Evolutionary conservation across 306 rosid species (phyloP).

Genomic region (Phaseolus lunatus): DNA sequence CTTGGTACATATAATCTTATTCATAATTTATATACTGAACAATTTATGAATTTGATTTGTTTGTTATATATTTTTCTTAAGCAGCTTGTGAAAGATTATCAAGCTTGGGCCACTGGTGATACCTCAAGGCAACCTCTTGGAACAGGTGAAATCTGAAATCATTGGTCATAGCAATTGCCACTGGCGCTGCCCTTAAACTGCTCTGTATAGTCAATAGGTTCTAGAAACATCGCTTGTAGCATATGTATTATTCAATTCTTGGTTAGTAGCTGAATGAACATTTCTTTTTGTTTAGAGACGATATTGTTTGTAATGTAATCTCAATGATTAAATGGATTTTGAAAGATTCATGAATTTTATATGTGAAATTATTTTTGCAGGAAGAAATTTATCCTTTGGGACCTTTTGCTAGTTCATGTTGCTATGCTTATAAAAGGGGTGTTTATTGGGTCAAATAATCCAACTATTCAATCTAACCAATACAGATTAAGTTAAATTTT

Average conservation of each 20-base stretch:
- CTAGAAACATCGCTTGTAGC: conserved; percentile 23
- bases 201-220: conserved; percentile 33
- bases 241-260: conserved; percentile 14
- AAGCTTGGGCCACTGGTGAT: conserved; percentile 85
- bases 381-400: neutral
- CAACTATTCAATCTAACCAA: too few relatives aligned
- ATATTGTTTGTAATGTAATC: neutral
- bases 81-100: conserved; percentile 94
- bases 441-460: too few relatives aligned
- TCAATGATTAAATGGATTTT: conserved; percentile 12
- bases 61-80: conserved; percentile 30
- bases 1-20: conserved; percentile 28
- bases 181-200: conserved; percentile 29
- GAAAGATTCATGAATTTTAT: neutral
- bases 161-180: conserved; percentile 27
- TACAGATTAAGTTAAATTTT: too few relatives aligned
- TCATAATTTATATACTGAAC: conserved; percentile 14
- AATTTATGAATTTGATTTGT: conserved; percentile 9
- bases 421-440: too few relatives aligned
- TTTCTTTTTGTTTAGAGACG: neutral
- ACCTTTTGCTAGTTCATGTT: too few relatives aligned
- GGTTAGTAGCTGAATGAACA: neutral
- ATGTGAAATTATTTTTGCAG: neutral
- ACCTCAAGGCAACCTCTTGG: conserved; percentile 70
- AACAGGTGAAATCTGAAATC: conserved; percentile 53